Conservation (phyloP, 768 basidiomycete genomes). For the Cystofilobasidium macerans region DNA sequence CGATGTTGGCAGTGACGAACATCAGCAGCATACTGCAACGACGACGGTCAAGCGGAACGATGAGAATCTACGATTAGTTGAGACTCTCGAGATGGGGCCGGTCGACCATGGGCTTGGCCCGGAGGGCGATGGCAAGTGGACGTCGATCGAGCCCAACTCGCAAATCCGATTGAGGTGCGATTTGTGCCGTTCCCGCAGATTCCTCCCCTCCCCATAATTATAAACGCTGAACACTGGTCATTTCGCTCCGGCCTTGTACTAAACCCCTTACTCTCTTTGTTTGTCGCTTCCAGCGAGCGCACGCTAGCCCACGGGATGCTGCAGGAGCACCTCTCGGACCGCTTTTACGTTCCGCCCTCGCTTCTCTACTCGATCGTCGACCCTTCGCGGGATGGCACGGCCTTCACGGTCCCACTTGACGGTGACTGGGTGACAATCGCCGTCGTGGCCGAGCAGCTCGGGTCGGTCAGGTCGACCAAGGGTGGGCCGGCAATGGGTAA, state of each 20-base stretch:
- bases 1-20: too few species aligned
- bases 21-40: too few species aligned
- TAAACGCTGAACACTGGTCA: too few species aligned
- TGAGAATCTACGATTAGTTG: conserved; percentile 47
- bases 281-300: conserved; percentile 50
- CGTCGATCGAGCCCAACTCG: conserved; percentile 78
- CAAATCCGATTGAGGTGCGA: conserved; percentile 71
- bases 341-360: conserved; percentile 81
- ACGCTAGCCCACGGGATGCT: conserved; percentile 61
- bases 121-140: conserved; percentile 63
- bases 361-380: conserved; percentile 75
- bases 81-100: conserved; percentile 68
- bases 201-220: too few species aligned
- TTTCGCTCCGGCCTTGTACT: conserved; percentile 11
- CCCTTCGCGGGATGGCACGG: conserved; percentile 62
- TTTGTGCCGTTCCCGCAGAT: too few species aligned
- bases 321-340: conserved; percentile 64
- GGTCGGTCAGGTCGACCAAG: conserved; percentile 58
- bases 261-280: background rate
- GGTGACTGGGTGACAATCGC: conserved; percentile 95
- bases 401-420: conserved; percentile 79
- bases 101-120: conserved; percentile 56
- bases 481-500: conserved; percentile 19
- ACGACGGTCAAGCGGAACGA: conserved; percentile 11
- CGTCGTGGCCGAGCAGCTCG: conserved; percentile 74